Evolutionary conservation across 2,329 filamentous ascomycete genomes (phyloP).

Genomic region (Cladophialophora immunda): DNA sequence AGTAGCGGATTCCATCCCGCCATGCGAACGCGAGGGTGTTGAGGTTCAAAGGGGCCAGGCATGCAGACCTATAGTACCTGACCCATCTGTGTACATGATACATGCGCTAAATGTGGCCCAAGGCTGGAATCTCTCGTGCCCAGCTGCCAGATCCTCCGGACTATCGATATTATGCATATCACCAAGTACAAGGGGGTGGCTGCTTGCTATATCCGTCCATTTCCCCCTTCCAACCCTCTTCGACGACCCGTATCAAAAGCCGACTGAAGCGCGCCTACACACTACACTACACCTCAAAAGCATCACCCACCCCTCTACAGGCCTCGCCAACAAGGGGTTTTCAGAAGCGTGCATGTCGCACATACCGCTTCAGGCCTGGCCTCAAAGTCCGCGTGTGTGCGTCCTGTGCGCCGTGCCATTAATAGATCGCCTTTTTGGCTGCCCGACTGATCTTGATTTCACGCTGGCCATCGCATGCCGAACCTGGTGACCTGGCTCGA

Average conservation of each 20-base stretch:
- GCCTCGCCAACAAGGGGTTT: background rate
- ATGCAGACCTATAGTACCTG: too few species aligned
- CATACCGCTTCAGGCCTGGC: background rate
- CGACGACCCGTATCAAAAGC: background rate
- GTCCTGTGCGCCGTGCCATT: background rate
- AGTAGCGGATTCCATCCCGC: too few species aligned
- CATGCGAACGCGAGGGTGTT: too few species aligned
- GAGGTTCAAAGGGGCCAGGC: too few species aligned
- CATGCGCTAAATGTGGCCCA: too few species aligned
- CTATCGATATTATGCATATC: slow-evolving; percentile 3
- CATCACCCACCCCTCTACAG: background rate
- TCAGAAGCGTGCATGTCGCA: background rate
- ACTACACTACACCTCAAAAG: background rate
- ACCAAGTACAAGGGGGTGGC: background rate
- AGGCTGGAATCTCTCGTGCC: background rate
- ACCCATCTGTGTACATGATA: too few species aligned
- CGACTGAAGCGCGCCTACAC: slow-evolving; percentile 3
- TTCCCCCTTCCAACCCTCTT: background rate
- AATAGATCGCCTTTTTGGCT: background rate
- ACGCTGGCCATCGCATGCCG: background rate
- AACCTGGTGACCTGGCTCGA: slow-evolving; percentile 1
- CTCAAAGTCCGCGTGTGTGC: background rate
- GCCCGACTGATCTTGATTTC: background rate
- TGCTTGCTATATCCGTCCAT: too few species aligned
- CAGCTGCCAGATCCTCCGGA: background rate